These are phyloP conservation scores for Osmanthus fragrans DNA, from an alignment of 257 asterid species.

Conservation along the genomic window DNA sequence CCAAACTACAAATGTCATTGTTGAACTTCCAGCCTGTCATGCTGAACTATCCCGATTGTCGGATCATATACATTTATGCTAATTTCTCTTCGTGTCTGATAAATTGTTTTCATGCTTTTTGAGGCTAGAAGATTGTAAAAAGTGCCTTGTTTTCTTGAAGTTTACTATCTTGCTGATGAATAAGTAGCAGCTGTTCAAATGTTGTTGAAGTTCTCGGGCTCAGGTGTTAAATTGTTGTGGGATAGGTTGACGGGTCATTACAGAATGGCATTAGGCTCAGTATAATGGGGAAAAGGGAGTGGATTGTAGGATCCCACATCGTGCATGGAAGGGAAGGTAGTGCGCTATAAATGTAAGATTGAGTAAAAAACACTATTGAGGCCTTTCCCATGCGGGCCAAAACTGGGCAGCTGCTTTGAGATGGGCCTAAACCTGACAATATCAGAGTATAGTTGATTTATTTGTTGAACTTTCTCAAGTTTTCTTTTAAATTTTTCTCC, in stretches of 20 bases:
- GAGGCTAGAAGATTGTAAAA: neutral
- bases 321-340: neutral
- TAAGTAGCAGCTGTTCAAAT: neutral
- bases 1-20: neutral
- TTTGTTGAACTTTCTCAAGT: neutral
- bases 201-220: neutral
- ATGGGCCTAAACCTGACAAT: neutral
- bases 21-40: neutral
- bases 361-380: too few relatives aligned
- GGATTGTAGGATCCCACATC: neutral
- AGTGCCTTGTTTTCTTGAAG: neutral
- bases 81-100: neutral
- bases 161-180: neutral
- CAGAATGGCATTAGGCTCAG: neutral
- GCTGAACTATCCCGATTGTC: neutral
- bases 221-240: neutral
- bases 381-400: neutral
- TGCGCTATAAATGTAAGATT: neutral
- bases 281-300: neutral
- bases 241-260: neutral
- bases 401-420: neutral
- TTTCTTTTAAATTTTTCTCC: neutral
- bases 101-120: neutral
- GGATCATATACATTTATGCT: neutral
- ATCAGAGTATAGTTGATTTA: neutral